A percentile compares a stretch with the other conserved stretches of the same genome.
phyloP scores from a whole-genome alignment of 2,329 filamentous ascomycete species.

The Botrytis paeoniae region DNA sequence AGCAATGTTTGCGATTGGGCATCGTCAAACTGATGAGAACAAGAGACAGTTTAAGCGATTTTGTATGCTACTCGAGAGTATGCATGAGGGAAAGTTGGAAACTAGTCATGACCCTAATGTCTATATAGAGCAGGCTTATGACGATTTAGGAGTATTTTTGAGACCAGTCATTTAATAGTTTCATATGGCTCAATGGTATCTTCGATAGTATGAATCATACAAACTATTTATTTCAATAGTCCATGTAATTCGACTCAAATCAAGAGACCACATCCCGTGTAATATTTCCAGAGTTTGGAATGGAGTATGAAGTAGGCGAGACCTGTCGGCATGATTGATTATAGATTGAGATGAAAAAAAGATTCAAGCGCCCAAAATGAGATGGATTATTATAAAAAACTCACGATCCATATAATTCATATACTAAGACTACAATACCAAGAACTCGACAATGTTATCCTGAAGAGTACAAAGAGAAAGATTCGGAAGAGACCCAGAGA shows the following conservation, averaged over 20 bases:
- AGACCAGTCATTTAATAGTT: slow-evolving; percentile 46
- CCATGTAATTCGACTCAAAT: background rate
- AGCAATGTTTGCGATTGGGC: slow-evolving; percentile 38
- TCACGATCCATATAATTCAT: too few relatives aligned
- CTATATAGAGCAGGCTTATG: slow-evolving; percentile 52
- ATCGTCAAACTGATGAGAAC: slow-evolving; percentile 16
- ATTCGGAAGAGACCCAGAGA: background rate
- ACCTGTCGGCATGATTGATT: background rate
- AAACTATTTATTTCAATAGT: background rate
- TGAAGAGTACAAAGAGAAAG: background rate
- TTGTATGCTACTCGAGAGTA: slow-evolving; percentile 46
- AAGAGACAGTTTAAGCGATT: slow-evolving; percentile 40
- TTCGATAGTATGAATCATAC: background rate
- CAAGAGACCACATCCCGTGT: background rate
- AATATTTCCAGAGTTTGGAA: background rate
- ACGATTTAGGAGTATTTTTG: slow-evolving; percentile 53
- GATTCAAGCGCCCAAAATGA: background rate
- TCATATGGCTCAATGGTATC: background rate
- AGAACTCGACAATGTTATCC: background rate
- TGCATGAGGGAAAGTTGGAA: slow-evolving; percentile 47
- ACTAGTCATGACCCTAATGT: slow-evolving; percentile 27
- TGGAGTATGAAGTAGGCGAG: background rate
- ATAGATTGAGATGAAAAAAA: background rate
- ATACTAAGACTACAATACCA: background rate
- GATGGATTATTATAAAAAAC: background rate